Base-by-base conservation (phyloP, 2,329 filamentous ascomycete species). In the Beauveria sp. region DNA sequence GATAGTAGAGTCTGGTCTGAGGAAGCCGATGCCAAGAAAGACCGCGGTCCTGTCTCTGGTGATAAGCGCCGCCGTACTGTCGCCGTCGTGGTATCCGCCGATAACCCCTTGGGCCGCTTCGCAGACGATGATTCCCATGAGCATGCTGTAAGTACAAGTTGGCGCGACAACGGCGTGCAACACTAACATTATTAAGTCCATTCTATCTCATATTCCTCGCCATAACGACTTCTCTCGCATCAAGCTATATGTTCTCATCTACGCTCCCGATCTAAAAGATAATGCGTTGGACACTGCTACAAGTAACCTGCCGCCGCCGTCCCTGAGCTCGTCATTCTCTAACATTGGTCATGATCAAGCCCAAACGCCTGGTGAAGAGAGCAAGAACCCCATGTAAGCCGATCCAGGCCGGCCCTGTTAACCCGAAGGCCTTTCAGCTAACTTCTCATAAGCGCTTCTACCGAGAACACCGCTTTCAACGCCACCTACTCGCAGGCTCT, bases 1-100 rank as follows among this genome's bases (percentile, higher is more conserved):
- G 93, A 97, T 73, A 91, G 95, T 75, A 89, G 91, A 72, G 87
- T 91, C 58, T 97, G 93, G 93, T 92, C 89, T 16, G 92, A 97
- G 73, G 93, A 97, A 76, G 90, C 88, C 24, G 88, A 90, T 68
- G 83, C 88, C 54, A 85, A 88, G 70, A 78, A 78, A 67, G 77
- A 81, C 60, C 78, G 77, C 60, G 66, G 71, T 63, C 62, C 72
- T 62, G 49, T 73, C 42, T 67, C 77, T 43, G 68, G 72, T 63
- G 65, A 72, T 57, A 84, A 79, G 69, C 82, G 80, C 68, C 84
- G 85, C 69, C 95, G 88, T 79, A 91, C 87, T 0, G 90, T 97
- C n/a, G 92, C 88, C 8, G 85, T 98, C 68, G 88, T 97, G 16
- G 86, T 97, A 14, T 96, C 91, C 62, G 91, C 93, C 4, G 90